Percentiles rank a stretch among this genome's conserved stretches.
Conservation (phyloP, 148 eudicot species). For the Limonium bicolor region DNA sequence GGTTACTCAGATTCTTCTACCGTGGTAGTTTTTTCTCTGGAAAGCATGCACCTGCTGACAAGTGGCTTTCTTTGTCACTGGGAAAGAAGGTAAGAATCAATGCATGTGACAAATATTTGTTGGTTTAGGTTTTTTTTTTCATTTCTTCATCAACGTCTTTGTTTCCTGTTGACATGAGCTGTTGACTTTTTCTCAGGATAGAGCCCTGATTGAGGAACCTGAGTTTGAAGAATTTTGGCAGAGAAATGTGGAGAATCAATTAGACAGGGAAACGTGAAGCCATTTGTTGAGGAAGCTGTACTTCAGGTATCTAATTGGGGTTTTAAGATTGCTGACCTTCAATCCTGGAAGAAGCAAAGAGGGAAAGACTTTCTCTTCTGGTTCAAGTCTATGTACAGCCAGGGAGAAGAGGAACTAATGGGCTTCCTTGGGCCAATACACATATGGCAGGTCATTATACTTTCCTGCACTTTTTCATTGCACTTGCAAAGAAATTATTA, state of each 20-base stretch:
- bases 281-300: conserved; percentile 60
- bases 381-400: conserved; percentile 39
- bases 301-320: conserved; percentile 63
- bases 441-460: conserved; percentile 60
- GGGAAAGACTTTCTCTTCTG: conserved; percentile 25
- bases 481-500: too few species aligned
- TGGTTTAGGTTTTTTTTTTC: neutral
- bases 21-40: conserved; percentile 52
- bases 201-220: conserved; percentile 25
- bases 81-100: conserved; percentile 29
- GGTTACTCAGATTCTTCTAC: conserved; percentile 36
- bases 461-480: too few species aligned
- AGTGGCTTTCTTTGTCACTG: conserved; percentile 44
- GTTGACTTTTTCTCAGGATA: conserved; percentile 29
- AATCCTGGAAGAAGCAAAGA: conserved; percentile 19
- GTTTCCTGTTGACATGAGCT: neutral
- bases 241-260: conserved; percentile 62
- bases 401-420: conserved; percentile 23
- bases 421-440: conserved; percentile 73
- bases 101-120: neutral
- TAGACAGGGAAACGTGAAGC: conserved; percentile 42
- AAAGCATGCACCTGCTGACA: conserved; percentile 39
- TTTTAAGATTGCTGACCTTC: conserved; percentile 51
- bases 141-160: too few species aligned
- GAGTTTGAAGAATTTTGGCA: conserved; percentile 47